A percentile compares a stretch with the other conserved stretches of the same genome.
Evolutionary conservation across 2,329 filamentous ascomycete species (phyloP).

Genomic region (Diaporthe sp.): DNA sequence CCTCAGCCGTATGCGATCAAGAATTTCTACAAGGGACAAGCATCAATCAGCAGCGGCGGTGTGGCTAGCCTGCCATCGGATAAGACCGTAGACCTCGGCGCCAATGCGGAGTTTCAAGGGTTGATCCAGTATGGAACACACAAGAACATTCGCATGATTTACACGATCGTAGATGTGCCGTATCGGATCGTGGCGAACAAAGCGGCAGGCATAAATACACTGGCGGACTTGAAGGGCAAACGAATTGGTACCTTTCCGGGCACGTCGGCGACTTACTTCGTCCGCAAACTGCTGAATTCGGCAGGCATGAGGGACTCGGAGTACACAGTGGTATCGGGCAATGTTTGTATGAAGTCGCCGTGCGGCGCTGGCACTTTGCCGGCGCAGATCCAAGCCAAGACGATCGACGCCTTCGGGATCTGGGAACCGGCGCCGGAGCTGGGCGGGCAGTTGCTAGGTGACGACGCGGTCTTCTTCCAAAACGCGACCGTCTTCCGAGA

Average conservation of each 20-base stretch:
- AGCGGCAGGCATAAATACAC: not conserved
- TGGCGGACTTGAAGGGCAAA: not conserved
- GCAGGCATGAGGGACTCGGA: not conserved
- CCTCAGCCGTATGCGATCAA: conserved; percentile 12
- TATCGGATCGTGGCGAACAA: conserved; percentile 8
- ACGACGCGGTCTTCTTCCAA: conserved; percentile 4
- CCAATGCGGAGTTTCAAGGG: not conserved
- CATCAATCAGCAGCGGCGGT: conserved; percentile 6
- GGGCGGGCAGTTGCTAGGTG: not conserved
- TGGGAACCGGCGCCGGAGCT: conserved; percentile 5
- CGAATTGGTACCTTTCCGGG: not conserved
- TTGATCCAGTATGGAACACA: not conserved
- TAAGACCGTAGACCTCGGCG: conserved; percentile 7
- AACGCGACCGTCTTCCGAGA: conserved; percentile 12
- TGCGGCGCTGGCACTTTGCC: not conserved
- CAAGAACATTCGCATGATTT: conserved; percentile 1
- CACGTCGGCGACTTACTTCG: not conserved
- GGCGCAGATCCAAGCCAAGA: conserved; percentile 3
- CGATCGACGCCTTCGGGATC: conserved; percentile 9
- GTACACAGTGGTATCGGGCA: not conserved
- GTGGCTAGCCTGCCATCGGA: conserved; percentile 5
- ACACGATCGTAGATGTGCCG: conserved; percentile 2
- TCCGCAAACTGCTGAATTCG: not conserved
- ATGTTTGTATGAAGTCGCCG: not conserved
- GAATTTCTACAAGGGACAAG: conserved; percentile 10